phyloP scores from a whole-genome alignment of 169 alveolate species.

The Plasmodium yoelii region DNA sequence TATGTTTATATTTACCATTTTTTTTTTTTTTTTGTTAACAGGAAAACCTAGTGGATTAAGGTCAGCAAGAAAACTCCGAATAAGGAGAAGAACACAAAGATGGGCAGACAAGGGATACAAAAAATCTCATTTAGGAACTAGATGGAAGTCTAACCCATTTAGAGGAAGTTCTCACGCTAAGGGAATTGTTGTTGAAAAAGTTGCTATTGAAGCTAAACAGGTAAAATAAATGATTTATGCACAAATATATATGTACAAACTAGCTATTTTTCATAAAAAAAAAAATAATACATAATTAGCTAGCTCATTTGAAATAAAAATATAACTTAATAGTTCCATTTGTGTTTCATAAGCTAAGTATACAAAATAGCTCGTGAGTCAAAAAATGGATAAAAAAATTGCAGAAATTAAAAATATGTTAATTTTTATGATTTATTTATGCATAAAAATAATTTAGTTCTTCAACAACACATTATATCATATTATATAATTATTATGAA shows the following conservation, averaged over 20 bases:
- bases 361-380: constrained; percentile 51
- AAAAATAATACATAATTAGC: too few species aligned
- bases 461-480: constrained; percentile 2
- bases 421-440: constrained; percentile 31
- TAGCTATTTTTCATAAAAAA: too few species aligned
- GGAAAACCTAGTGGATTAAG: constrained; percentile 98
- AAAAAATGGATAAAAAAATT: constrained; percentile 67
- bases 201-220: constrained; percentile 99
- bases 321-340: constrained; percentile 21
- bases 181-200: constrained; percentile 99
- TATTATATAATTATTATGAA: background rate
- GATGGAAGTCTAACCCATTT: constrained; percentile 98
- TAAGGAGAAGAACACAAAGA: constrained; percentile 95
- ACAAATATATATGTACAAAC: background rate
- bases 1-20: background rate
- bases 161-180: constrained; percentile 99
- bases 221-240: constrained; percentile 66
- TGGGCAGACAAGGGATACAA: constrained; percentile 99
- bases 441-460: constrained; percentile 41
- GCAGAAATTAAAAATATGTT: background rate
- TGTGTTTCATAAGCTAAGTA: constrained; percentile 52
- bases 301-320: too few species aligned
- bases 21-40: constrained; percentile 19
- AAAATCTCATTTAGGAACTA: constrained; percentile 96
- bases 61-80: constrained; percentile 98